Evolutionary conservation across 2,329 filamentous ascomycete genomes (phyloP).

Genomic region (Cladosporium colombiae): DNA sequence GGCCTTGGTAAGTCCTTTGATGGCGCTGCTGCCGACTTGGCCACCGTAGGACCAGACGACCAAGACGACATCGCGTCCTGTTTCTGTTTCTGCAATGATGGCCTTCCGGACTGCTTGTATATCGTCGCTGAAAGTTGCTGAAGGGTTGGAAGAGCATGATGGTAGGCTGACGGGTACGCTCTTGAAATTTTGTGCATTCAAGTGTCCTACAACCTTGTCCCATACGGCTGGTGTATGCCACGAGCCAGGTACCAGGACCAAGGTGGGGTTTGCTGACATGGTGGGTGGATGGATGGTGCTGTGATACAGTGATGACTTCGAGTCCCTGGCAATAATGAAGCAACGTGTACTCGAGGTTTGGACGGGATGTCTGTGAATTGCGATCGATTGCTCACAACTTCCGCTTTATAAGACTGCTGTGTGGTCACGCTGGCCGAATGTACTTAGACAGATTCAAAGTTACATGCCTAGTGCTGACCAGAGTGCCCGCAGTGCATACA

Average conservation of each 20-base stretch:
- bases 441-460: not conserved
- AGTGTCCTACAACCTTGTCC: constrained; percentile 10
- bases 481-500: not conserved
- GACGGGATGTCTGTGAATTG: not conserved
- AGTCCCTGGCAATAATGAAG: too few relatives aligned
- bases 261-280: constrained; percentile 7
- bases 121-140: constrained; percentile 22
- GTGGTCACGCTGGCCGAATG: not conserved
- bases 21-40: constrained; percentile 22
- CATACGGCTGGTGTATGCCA: constrained; percentile 21
- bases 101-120: constrained; percentile 19
- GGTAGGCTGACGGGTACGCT: constrained; percentile 21
- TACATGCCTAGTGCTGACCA: not conserved
- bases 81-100: constrained; percentile 13
- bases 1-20: constrained; percentile 21
- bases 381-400: not conserved
- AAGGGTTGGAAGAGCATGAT: constrained; percentile 18
- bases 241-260: constrained; percentile 19
- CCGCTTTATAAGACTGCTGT: not conserved
- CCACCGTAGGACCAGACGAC: constrained; percentile 23
- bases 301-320: not conserved
- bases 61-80: constrained; percentile 19
- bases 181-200: constrained; percentile 17
- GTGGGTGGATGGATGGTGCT: not conserved
- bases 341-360: not conserved